Percentiles rank a stretch among this genome's conserved stretches.
These are phyloP conservation scores for Cryptosporidium andersoni DNA, from an alignment of 169 alveolate genomes.

Conservation along the genomic window DNA sequence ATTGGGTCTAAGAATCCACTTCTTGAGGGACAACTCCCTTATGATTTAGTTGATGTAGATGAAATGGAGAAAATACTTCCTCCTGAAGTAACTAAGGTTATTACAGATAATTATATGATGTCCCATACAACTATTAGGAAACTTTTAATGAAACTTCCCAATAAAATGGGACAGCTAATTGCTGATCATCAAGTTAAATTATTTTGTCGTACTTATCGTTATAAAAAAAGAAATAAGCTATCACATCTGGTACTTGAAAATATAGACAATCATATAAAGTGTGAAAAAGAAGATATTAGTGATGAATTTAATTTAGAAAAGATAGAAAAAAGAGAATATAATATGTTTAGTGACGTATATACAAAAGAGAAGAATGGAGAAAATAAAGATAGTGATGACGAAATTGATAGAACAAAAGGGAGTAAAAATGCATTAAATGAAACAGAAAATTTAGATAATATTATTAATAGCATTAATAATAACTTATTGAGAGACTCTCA, in stretches of 20 bases:
- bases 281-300: too few species aligned
- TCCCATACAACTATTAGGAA: slow-evolving; percentile 35
- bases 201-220: slow-evolving; percentile 43
- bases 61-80: slow-evolving; percentile 45
- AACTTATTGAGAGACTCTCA: background rate
- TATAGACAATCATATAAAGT: background rate
- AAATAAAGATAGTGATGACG: background rate
- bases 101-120: slow-evolving; percentile 43
- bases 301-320: too few species aligned
- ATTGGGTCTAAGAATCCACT: too few species aligned
- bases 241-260: background rate
- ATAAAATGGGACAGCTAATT: slow-evolving; percentile 23
- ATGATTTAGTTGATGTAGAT: slow-evolving; percentile 42
- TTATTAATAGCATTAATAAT: background rate
- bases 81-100: slow-evolving; percentile 17
- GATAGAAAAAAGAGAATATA: too few species aligned
- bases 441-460: background rate
- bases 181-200: slow-evolving; percentile 44
- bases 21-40: slow-evolving; percentile 8
- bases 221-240: slow-evolving; percentile 14
- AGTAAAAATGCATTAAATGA: too few species aligned
- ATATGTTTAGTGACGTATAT: too few species aligned
- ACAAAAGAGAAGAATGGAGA: background rate
- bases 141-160: slow-evolving; percentile 35
- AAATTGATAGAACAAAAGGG: too few species aligned